A percentile compares a stretch with the other conserved stretches of the same genome.
phyloP scores from a whole-genome alignment of 371 early-diverging fungal genomes.

The Mycotypha africana region DNA sequence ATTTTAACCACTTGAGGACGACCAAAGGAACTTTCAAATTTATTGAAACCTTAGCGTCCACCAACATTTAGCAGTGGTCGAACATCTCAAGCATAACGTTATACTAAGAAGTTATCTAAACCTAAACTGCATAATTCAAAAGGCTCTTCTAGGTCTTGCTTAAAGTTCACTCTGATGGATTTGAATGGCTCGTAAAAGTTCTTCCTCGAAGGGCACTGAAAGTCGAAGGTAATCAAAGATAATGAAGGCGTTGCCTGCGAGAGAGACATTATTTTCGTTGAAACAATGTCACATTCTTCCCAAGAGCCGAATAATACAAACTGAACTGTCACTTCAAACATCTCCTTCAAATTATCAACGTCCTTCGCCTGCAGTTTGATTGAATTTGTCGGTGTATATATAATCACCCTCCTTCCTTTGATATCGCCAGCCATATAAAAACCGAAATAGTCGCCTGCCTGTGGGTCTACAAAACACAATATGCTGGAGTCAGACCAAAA shows the following conservation, averaged over 20 bases:
- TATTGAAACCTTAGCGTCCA: too few species aligned
- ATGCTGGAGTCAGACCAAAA: too few species aligned
- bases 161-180: constrained; percentile 21
- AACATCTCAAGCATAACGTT: too few species aligned
- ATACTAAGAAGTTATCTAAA: constrained; percentile 32
- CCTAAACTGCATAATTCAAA: constrained; percentile 37
- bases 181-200: constrained; percentile 11
- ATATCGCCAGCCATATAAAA: constrained; percentile 43
- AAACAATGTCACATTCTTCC: constrained; percentile 11
- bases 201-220: constrained; percentile 13
- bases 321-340: constrained; percentile 26
- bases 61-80: too few species aligned
- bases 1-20: too few species aligned
- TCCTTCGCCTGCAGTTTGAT: constrained; percentile 1
- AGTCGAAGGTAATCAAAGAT: constrained; percentile 7
- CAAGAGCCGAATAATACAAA: constrained; percentile 7
- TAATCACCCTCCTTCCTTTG: constrained; percentile 20
- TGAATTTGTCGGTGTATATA: constrained; percentile 15
- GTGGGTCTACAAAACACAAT: constrained; percentile 17
- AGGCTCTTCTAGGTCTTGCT: constrained; percentile 11
- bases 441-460: constrained; percentile 41
- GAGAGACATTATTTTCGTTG: background rate
- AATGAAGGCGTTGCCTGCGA: background rate
- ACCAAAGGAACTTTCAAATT: too few species aligned
- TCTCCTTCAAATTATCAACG: constrained; percentile 4